Conservation (phyloP, 1,284 basidiomycete species). For the Kalmanozyma brasiliensis region DNA sequence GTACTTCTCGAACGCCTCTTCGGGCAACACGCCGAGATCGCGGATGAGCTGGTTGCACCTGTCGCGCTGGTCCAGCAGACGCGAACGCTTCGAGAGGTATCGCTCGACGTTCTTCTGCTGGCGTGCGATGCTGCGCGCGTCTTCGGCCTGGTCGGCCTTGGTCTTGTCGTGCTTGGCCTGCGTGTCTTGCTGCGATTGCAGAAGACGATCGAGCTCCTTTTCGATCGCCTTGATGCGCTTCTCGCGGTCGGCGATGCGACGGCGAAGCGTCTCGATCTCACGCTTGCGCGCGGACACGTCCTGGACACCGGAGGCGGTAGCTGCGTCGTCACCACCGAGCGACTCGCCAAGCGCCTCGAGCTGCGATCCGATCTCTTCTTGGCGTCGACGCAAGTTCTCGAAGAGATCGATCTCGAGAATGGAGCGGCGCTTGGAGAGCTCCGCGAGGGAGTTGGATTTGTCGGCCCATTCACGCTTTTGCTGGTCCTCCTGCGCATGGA, state of each 20-base stretch:
- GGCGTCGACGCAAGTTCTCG: constrained; percentile 82
- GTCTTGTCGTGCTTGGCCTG: constrained; percentile 77
- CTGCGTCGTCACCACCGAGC: constrained; percentile 73
- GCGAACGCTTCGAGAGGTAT: constrained; percentile 89
- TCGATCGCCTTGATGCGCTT: constrained; percentile 67
- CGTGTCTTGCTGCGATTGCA: constrained; percentile 76
- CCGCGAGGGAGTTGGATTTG: constrained; percentile 76
- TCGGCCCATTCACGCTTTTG: constrained; percentile 79
- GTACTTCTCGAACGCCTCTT: constrained; percentile 97
- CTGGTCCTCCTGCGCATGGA: constrained; percentile 81
- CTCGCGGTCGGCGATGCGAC: constrained; percentile 70
- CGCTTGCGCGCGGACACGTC: constrained; percentile 75
- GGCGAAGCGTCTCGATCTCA: constrained; percentile 67
- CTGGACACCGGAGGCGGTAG: constrained; percentile 76
- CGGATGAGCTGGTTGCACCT: constrained; percentile 93
- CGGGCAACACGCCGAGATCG: constrained; percentile 93
- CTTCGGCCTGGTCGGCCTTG: constrained; percentile 84
- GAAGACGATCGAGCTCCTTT: constrained; percentile 73
- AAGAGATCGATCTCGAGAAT: constrained; percentile 91
- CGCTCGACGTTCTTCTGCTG: constrained; percentile 95
- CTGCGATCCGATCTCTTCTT: constrained; percentile 80
- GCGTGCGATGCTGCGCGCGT: constrained; percentile 82
- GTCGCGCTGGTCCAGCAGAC: constrained; percentile 84
- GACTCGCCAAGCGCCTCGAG: constrained; percentile 79
- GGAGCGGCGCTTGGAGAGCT: constrained; percentile 83